phyloP scores from a whole-genome alignment of 495 filamentous ascomycete species.

The Neurospora terricola region DNA sequence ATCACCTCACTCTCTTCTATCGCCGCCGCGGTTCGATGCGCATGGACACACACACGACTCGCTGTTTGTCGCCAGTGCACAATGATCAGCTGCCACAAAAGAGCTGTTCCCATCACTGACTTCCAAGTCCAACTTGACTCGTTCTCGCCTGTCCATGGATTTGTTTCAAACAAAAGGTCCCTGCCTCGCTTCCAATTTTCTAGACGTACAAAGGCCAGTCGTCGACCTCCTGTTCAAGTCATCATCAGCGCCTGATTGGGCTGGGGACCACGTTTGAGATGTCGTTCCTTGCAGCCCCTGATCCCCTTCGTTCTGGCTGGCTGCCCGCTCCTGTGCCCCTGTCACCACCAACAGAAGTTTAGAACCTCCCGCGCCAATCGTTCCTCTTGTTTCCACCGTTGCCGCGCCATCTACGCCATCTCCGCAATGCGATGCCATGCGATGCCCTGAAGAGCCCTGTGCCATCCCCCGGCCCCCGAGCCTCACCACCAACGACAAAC shows the following conservation, averaged over 20 bases:
- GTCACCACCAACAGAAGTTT: not conserved
- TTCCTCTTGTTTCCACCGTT: not conserved
- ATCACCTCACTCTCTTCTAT: not conserved
- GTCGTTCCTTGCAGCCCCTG: not conserved
- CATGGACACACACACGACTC: not conserved
- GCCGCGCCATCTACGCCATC: not conserved
- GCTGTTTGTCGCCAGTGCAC: constrained; percentile 2
- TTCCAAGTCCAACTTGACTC: not conserved
- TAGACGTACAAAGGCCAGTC: not conserved
- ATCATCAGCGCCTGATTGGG: not conserved
- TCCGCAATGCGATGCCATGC: not conserved
- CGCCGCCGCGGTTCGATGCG: not conserved
- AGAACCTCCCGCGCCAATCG: not conserved
- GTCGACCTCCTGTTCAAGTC: not conserved
- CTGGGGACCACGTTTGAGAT: not conserved
- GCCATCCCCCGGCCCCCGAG: not conserved
- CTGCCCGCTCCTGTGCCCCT: not conserved
- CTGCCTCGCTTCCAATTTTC: not conserved
- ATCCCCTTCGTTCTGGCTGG: not conserved
- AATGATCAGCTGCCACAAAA: not conserved
- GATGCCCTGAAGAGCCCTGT: too few species aligned
- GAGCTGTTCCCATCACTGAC: not conserved
- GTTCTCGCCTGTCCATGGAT: not conserved
- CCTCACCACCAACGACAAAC: not conserved
- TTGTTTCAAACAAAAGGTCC: not conserved